A percentile compares a stretch with the other conserved stretches of the same genome.
Conservation (phyloP, 768 basidiomycete species). For the Suillus ampliporus region DNA sequence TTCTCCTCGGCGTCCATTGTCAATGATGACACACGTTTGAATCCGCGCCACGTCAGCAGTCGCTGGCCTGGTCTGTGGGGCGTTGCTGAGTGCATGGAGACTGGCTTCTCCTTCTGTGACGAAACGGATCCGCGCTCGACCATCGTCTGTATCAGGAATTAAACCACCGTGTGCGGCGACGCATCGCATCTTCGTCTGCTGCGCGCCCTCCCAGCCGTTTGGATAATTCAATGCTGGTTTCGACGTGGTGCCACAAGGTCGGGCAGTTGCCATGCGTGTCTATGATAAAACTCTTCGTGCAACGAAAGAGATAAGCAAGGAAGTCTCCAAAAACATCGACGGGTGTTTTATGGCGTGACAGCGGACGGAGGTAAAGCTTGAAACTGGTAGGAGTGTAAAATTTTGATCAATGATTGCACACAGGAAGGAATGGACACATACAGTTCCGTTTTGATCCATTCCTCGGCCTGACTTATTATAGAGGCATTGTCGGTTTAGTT, state of each 20-base stretch:
- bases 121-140: slow-evolving; percentile 74
- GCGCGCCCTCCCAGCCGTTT: slow-evolving; percentile 80
- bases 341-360: slow-evolving; percentile 67
- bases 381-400: slow-evolving; percentile 50
- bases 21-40: no score
- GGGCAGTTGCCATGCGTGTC: slow-evolving; percentile 79
- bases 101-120: slow-evolving; percentile 87
- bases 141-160: slow-evolving; percentile 77
- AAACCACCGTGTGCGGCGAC: slow-evolving; percentile 71
- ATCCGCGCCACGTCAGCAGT: no score
- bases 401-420: slow-evolving; percentile 5
- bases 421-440: slow-evolving; percentile 40
- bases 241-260: slow-evolving; percentile 69
- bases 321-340: slow-evolving; percentile 83
- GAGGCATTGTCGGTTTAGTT: slow-evolving; percentile 63
- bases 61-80: no score
- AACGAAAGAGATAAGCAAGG: slow-evolving; percentile 72
- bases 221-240: slow-evolving; percentile 76
- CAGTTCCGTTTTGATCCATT: slow-evolving; percentile 79
- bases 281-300: slow-evolving; percentile 75
- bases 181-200: slow-evolving; percentile 78
- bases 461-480: slow-evolving; percentile 66
- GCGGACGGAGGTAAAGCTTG: slow-evolving; percentile 74
- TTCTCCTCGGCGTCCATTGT: no score
- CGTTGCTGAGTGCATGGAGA: slow-evolving; percentile 77